A percentile compares a stretch with the other conserved stretches of the same genome.
These are phyloP conservation scores for Dryas drummondii DNA, from an alignment of 306 rosid species.

Conservation along the genomic window DNA sequence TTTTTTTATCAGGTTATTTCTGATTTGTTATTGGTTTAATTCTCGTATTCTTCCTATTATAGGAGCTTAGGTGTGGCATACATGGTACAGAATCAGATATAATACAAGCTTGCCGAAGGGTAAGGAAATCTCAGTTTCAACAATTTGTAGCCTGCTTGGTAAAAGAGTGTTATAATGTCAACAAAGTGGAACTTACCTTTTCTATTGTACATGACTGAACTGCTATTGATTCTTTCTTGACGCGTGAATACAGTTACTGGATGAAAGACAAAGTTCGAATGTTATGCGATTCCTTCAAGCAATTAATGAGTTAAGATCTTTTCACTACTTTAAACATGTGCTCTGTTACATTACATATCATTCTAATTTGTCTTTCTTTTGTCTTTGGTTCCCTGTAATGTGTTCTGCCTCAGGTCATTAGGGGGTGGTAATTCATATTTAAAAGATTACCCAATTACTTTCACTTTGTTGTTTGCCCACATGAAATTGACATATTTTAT, in stretches of 20 bases:
- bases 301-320: constrained; percentile 59
- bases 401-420: neutral
- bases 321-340: constrained; percentile 1
- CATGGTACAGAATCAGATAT: constrained; percentile 62
- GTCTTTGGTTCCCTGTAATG: neutral
- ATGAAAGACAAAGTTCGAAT: constrained; percentile 78
- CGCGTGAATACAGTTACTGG: constrained; percentile 61
- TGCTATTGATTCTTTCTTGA: constrained; percentile 10
- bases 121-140: constrained; percentile 36
- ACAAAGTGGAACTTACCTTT: neutral
- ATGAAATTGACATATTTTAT: neutral
- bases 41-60: constrained; percentile 6
- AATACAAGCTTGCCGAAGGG: constrained; percentile 71
- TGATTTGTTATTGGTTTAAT: constrained; percentile 4
- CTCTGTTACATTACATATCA: neutral
- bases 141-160: neutral
- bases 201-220: neutral
- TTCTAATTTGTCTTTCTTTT: neutral
- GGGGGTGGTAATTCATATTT: neutral
- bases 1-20: constrained; percentile 2
- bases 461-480: too few species aligned
- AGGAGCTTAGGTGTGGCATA: constrained; percentile 74
- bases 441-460: too few species aligned
- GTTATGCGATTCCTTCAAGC: constrained; percentile 89
- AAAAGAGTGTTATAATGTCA: neutral